Evolutionary conservation across 23 red algal species (phyloP).

Genomic region (Chondrus crispus): DNA sequence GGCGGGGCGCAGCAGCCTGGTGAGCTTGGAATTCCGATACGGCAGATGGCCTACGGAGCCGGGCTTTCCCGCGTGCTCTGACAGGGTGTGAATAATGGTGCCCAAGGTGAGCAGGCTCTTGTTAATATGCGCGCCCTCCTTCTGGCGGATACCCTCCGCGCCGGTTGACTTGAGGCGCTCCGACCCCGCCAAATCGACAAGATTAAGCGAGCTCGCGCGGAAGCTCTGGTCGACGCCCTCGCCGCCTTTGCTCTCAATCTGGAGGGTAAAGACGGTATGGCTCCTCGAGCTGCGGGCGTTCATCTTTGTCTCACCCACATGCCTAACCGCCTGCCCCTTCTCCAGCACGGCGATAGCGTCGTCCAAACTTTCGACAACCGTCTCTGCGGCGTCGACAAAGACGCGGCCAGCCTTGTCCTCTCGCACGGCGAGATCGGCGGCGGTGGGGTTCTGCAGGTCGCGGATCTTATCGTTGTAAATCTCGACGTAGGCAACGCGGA

Average conservation of each 20-base stretch:
- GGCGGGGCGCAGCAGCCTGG: constrained; percentile 72
- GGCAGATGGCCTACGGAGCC: constrained; percentile 61
- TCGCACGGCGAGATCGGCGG: constrained; percentile 18
- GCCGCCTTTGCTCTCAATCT: constrained; percentile 65
- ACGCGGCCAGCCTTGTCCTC: constrained; percentile 60
- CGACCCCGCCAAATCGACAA: constrained; percentile 94
- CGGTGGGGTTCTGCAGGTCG: constrained; percentile 70
- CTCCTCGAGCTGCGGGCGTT: constrained; percentile 78
- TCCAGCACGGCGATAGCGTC: constrained; percentile 73
- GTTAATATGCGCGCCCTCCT: constrained; percentile 90
- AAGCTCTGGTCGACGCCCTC: constrained; percentile 42
- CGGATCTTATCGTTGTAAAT: constrained; percentile 94
- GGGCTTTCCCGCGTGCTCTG: constrained; percentile 28
- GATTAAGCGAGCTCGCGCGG: constrained; percentile 53
- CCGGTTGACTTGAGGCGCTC: constrained; percentile 82
- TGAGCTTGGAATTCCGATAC: constrained; percentile 90
- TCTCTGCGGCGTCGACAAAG: constrained; percentile 66
- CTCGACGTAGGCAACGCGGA: constrained; percentile 79
- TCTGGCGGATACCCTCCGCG: constrained; percentile 69
- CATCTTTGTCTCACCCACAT: constrained; percentile 83
- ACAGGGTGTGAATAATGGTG: constrained; percentile 85
- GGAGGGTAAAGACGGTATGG: constrained; percentile 84
- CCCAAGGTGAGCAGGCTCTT: constrained; percentile 74
- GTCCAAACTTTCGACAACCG: constrained; percentile 48
- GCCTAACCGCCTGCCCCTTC: constrained; percentile 57